Percentiles rank a stretch among this genome's conserved stretches.
Evolutionary conservation across 495 filamentous ascomycete genomes (phyloP).

Genomic region (Penicillium robsamsonii): DNA sequence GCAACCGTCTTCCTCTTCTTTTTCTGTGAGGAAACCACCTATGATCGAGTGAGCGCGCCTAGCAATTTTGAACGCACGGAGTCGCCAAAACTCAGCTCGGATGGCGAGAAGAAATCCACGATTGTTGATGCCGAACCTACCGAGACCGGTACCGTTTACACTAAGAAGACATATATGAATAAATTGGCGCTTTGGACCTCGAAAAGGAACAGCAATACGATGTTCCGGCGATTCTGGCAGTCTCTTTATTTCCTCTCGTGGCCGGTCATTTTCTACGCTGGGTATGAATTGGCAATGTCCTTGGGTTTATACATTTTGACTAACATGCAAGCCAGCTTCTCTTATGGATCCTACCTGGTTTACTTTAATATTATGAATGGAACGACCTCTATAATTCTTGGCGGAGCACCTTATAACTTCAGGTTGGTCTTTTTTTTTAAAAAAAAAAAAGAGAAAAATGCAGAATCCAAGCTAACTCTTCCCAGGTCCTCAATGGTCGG

Average conservation of each 20-base stretch:
- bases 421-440: slow-evolving; percentile 27
- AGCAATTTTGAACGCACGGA: slow-evolving; percentile 14
- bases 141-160: slow-evolving; percentile 27
- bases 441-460: too few species aligned
- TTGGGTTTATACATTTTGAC: not conserved
- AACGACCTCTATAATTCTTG: slow-evolving; percentile 60
- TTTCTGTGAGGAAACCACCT: slow-evolving; percentile 71
- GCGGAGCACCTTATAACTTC: slow-evolving; percentile 55
- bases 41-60: slow-evolving; percentile 36
- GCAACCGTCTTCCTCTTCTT: slow-evolving; percentile 61
- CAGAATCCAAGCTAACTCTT: slow-evolving; percentile 8
- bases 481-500: slow-evolving; percentile 58
- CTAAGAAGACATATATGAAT: slow-evolving; percentile 47
- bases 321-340: slow-evolving; percentile 40
- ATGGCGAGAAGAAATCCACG: slow-evolving; percentile 21
- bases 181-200: slow-evolving; percentile 52
- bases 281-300: slow-evolving; percentile 26
- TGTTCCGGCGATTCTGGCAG: slow-evolving; percentile 43
- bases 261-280: slow-evolving; percentile 64
- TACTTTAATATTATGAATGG: slow-evolving; percentile 68
- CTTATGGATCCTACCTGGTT: slow-evolving; percentile 61
- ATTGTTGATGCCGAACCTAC: slow-evolving; percentile 7
- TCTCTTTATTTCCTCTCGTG: slow-evolving; percentile 50
- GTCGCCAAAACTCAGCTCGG: slow-evolving; percentile 11
- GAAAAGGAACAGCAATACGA: slow-evolving; percentile 49